Evolutionary conservation across 139 green algal genomes (phyloP).

Genomic region (Raphidocelis subcapitata): DNA sequence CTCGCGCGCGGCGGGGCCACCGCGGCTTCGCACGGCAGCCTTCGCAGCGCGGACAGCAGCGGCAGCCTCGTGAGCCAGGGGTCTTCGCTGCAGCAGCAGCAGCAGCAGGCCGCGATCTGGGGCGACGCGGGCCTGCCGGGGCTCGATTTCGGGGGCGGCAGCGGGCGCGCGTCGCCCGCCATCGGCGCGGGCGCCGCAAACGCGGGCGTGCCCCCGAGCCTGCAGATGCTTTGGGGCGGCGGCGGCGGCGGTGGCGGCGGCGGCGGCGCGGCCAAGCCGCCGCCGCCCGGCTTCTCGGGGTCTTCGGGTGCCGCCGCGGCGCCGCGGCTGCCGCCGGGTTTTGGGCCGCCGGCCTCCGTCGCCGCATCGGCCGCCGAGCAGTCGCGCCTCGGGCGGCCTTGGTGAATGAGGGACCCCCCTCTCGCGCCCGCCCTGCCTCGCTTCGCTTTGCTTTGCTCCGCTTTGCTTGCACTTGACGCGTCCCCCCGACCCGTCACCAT

Average conservation of each 20-base stretch:
- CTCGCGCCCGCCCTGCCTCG: too few species aligned
- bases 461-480: too few species aligned
- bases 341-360: not conserved
- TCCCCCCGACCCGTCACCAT: too few species aligned
- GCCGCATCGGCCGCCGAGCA: not conserved
- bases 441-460: too few species aligned
- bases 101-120: too few species aligned
- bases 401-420: too few species aligned
- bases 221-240: conserved; percentile 31
- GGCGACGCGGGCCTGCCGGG: conserved; percentile 20
- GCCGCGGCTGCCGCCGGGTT: not conserved
- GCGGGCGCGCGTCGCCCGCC: not conserved
- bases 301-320: not conserved
- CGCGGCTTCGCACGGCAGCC: conserved; percentile 10
- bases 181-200: not conserved
- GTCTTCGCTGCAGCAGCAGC: conserved; percentile 5
- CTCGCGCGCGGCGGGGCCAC: not conserved
- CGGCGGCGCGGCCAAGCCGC: not conserved
- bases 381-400: too few species aligned
- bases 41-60: conserved; percentile 28
- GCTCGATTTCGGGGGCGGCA: conserved; percentile 9
- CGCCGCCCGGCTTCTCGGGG: not conserved
- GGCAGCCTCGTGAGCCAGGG: conserved; percentile 27
- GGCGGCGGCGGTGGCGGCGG: not conserved
- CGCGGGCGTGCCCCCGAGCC: conserved; percentile 5